A percentile compares a stretch with the other conserved stretches of the same genome.
These are phyloP conservation scores for Knufia fluminis DNA, from an alignment of 2,329 filamentous ascomycete species.

Conservation along the genomic window DNA sequence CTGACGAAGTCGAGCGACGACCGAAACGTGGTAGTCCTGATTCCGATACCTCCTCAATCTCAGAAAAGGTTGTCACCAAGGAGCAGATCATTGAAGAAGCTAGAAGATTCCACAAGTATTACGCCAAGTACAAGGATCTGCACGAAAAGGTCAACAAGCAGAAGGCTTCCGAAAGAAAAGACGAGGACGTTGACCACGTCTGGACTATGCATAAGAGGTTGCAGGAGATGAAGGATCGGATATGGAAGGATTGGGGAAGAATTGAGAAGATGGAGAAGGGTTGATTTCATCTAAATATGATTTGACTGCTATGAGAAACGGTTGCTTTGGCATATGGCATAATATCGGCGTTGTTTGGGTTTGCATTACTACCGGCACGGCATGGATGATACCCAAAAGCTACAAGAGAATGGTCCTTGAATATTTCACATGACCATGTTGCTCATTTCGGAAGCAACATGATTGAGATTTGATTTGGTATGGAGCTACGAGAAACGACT, in stretches of 20 bases:
- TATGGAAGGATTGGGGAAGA: constrained; percentile 23
- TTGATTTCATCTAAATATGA: neutral
- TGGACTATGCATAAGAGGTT: constrained; percentile 30
- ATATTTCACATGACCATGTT: neutral
- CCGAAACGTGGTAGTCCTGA: constrained; percentile 12
- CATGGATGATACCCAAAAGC: constrained; percentile 9
- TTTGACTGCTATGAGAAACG: neutral
- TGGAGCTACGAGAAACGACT: neutral
- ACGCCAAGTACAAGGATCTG: constrained; percentile 48
- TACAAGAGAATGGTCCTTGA: neutral
- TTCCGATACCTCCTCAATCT: constrained; percentile 16
- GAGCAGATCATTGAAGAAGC: constrained; percentile 30
- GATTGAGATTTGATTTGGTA: neutral
- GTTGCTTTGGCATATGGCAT: neutral
- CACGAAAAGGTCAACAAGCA: constrained; percentile 39
- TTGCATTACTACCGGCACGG: neutral
- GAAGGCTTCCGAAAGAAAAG: constrained; percentile 37
- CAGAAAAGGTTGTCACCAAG: constrained; percentile 32
- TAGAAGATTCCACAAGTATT: constrained; percentile 48
- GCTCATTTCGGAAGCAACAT: neutral
- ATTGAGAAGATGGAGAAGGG: constrained; percentile 1
- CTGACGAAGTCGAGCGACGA: constrained; percentile 7
- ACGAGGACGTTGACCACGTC: constrained; percentile 40
- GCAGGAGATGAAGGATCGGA: constrained; percentile 23
- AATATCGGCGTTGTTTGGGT: neutral